Percentiles rank a stretch among this genome's conserved stretches.
Conservation (phyloP, 2,329 filamentous ascomycete genomes). For the Alternaria burnsii region DNA sequence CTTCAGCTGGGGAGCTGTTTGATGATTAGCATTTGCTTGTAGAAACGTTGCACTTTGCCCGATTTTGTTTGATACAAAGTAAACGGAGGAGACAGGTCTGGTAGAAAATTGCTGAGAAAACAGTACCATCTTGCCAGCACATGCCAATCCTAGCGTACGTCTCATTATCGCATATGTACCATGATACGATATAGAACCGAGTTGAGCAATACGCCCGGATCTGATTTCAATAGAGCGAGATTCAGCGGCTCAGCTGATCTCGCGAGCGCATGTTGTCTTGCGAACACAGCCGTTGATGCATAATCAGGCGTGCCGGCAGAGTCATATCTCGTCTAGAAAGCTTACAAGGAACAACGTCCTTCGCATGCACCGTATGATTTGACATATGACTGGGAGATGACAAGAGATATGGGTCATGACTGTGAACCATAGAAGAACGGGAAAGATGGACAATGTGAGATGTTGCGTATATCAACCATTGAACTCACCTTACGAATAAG, state of each 20-base stretch:
- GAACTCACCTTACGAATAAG: slow-evolving; percentile 82
- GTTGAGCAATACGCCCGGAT: not conserved
- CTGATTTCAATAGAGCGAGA: not conserved
- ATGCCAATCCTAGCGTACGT: not conserved
- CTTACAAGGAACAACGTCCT: slow-evolving; percentile 5
- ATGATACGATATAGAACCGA: not conserved
- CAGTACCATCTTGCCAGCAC: not conserved
- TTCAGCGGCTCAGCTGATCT: not conserved
- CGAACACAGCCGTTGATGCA: not conserved
- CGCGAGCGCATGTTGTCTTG: not conserved
- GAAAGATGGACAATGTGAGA: slow-evolving; percentile 11
- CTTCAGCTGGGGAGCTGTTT: slow-evolving; percentile 53
- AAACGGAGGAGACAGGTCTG: not conserved
- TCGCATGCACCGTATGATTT: slow-evolving; percentile 7
- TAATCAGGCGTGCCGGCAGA: slow-evolving; percentile 10
- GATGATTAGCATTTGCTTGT: slow-evolving; percentile 8
- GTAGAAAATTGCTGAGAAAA: not conserved
- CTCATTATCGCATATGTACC: not conserved
- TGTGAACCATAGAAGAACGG: not conserved
- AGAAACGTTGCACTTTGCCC: not conserved
- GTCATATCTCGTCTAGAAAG: slow-evolving; percentile 10
- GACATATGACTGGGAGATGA: slow-evolving; percentile 1
- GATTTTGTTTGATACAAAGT: not conserved
- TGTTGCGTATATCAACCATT: slow-evolving; percentile 9
- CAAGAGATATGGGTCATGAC: slow-evolving; percentile 3